A percentile compares a stretch with the other conserved stretches of the same genome.
Conservation (phyloP, 1,139 yeast species). For the Taphrina pruni region DNA sequence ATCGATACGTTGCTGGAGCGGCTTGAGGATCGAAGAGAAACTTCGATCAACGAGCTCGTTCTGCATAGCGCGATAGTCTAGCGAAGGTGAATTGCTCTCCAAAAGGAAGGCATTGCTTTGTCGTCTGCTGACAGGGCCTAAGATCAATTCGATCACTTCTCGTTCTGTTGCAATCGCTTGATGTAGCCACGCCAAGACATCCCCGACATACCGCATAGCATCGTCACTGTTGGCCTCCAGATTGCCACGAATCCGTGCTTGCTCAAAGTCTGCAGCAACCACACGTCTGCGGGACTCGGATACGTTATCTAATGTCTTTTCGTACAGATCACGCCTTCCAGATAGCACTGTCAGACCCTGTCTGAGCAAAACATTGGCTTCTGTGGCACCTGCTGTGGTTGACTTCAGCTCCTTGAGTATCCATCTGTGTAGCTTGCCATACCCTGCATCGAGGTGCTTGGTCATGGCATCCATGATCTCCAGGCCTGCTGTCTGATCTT, state of each 20-base stretch:
- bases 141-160: slow-evolving; percentile 68
- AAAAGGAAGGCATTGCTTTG: slow-evolving; percentile 45
- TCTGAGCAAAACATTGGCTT: slow-evolving; percentile 45
- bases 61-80: slow-evolving; percentile 23
- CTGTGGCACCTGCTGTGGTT: slow-evolving; percentile 45
- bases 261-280: slow-evolving; percentile 56
- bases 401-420: slow-evolving; percentile 52
- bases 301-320: slow-evolving; percentile 50
- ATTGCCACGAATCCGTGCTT: slow-evolving; percentile 63
- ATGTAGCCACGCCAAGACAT: slow-evolving; percentile 86
- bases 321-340: slow-evolving; percentile 53
- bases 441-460: slow-evolving; percentile 60
- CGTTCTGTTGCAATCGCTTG: slow-evolving; percentile 86
- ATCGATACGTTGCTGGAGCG: slow-evolving; percentile 58
- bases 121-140: slow-evolving; percentile 53
- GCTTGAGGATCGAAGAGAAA: slow-evolving; percentile 29
- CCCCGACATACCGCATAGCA: slow-evolving; percentile 82
- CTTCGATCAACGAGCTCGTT: slow-evolving; percentile 31
- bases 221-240: slow-evolving; percentile 75
- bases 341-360: slow-evolving; percentile 51
- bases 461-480: slow-evolving; percentile 70
- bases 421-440: slow-evolving; percentile 58
- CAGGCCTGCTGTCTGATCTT: slow-evolving; percentile 72
- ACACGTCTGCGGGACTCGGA: slow-evolving; percentile 50
- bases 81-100: not conserved